phyloP scores from a whole-genome alignment of 345 rosid species.

The Balakata baccata region DNA sequence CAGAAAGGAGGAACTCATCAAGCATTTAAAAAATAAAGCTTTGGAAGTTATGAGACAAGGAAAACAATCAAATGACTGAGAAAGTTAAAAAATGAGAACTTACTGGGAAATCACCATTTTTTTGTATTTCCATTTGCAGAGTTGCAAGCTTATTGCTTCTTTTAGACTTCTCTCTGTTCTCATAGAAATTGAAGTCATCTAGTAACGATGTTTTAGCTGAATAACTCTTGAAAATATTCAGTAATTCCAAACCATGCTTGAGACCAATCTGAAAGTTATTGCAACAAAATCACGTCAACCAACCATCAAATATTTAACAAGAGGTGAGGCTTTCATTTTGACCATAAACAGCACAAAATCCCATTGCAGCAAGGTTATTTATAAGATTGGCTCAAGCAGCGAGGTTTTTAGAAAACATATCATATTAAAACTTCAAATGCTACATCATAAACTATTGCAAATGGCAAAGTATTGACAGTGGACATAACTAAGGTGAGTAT shows the following conservation, averaged over 20 bases:
- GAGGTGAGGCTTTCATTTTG: background rate
- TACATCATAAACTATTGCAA: background rate
- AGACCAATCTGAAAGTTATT: slow-evolving; percentile 44
- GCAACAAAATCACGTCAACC: background rate
- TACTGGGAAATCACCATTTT: slow-evolving; percentile 41
- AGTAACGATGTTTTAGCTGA: slow-evolving; percentile 46
- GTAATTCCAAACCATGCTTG: slow-evolving; percentile 66
- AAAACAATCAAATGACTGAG: background rate
- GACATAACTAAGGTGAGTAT: background rate
- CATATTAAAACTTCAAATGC: background rate
- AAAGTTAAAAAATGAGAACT: slow-evolving; percentile 7
- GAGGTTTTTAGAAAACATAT: background rate
- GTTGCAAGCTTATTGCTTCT: slow-evolving; percentile 45
- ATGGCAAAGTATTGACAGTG: background rate
- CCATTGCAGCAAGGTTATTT: background rate
- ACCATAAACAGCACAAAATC: background rate
- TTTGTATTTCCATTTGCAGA: slow-evolving; percentile 38
- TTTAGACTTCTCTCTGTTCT: slow-evolving; percentile 55
- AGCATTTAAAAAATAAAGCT: background rate
- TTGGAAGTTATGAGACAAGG: background rate
- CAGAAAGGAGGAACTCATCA: background rate
- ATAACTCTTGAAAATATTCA: slow-evolving; percentile 55
- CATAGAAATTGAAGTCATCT: slow-evolving; percentile 70
- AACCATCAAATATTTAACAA: background rate
- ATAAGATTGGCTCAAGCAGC: background rate